These are phyloP conservation scores for Diaporthe sp. DNA, from an alignment of 2,329 filamentous ascomycete genomes.

Conservation along the genomic window DNA sequence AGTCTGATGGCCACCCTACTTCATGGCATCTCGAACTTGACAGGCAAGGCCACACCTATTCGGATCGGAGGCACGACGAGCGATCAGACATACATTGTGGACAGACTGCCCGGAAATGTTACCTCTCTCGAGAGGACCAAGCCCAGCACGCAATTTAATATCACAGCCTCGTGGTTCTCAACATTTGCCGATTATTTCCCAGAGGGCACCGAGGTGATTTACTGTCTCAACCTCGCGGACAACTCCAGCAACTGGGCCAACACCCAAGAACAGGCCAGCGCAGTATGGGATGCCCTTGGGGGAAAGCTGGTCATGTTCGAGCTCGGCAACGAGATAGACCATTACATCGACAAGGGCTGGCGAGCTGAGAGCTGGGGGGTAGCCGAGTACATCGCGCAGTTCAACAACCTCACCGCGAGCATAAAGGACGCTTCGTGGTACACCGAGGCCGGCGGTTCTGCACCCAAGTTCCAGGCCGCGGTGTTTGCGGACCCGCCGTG, in stretches of 20 bases:
- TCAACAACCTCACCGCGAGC: constrained; percentile 50
- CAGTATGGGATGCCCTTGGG: constrained; percentile 49
- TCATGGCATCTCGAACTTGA: constrained; percentile 46
- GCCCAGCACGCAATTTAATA: constrained; percentile 49
- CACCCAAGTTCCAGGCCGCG: constrained; percentile 51
- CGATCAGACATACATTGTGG: constrained; percentile 51
- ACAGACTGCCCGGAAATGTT: constrained; percentile 47
- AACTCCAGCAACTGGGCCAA: constrained; percentile 45
- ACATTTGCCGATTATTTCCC: constrained; percentile 52
- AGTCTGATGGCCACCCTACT: constrained; percentile 49
- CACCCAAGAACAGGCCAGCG: constrained; percentile 46
- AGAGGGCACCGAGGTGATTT: constrained; percentile 49
- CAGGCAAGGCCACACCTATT: constrained; percentile 50
- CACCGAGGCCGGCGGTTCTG: constrained; percentile 37
- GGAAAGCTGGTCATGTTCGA: constrained; percentile 50
- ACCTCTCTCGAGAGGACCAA: constrained; percentile 46
- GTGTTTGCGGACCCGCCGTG: constrained; percentile 54
- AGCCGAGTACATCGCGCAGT: constrained; percentile 50
- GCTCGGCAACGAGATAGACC: constrained; percentile 55
- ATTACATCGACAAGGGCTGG: constrained; percentile 54
- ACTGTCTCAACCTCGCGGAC: constrained; percentile 52
- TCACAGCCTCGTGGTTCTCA: constrained; percentile 52
- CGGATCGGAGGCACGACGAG: constrained; percentile 54
- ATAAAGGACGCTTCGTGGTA: constrained; percentile 51
- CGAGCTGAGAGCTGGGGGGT: constrained; percentile 50